These are phyloP conservation scores for Carex cristatella DNA, from an alignment of 176 grass and related monocot species.

Conservation along the genomic window DNA sequence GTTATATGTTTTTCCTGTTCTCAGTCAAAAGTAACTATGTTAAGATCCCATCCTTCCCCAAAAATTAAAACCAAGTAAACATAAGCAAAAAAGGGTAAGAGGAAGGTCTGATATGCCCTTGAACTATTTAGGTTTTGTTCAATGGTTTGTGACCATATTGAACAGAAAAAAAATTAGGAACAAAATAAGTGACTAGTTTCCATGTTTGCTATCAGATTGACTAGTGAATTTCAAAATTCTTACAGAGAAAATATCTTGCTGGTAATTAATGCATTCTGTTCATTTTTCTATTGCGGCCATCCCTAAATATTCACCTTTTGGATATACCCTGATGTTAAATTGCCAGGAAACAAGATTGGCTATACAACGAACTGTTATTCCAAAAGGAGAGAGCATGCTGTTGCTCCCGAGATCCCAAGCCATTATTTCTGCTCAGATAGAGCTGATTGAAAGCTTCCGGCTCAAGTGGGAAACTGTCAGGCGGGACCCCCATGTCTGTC, in stretches of 20 bases:
- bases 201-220: not conserved
- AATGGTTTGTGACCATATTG: not conserved
- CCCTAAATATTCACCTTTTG: not conserved
- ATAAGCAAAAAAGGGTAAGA: not conserved
- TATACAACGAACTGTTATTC: slow-evolving; percentile 74
- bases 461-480: slow-evolving; percentile 58
- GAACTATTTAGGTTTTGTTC: not conserved
- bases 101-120: not conserved
- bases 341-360: slow-evolving; percentile 73
- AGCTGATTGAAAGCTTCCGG: slow-evolving; percentile 50
- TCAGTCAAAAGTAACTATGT: not conserved
- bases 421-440: slow-evolving; percentile 65
- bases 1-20: no score
- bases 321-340: not conserved
- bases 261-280: not conserved
- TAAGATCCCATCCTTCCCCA: not conserved
- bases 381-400: slow-evolving; percentile 47
- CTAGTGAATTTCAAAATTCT: not conserved
- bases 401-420: slow-evolving; percentile 46
- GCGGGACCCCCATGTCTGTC: slow-evolving; percentile 29
- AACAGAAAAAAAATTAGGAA: not conserved
- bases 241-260: not conserved
- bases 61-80: not conserved
- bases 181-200: not conserved
- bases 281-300: not conserved